Evolutionary conservation across 1,284 basidiomycete genomes (phyloP).

Genomic region (Gomphus bonarii): DNA sequence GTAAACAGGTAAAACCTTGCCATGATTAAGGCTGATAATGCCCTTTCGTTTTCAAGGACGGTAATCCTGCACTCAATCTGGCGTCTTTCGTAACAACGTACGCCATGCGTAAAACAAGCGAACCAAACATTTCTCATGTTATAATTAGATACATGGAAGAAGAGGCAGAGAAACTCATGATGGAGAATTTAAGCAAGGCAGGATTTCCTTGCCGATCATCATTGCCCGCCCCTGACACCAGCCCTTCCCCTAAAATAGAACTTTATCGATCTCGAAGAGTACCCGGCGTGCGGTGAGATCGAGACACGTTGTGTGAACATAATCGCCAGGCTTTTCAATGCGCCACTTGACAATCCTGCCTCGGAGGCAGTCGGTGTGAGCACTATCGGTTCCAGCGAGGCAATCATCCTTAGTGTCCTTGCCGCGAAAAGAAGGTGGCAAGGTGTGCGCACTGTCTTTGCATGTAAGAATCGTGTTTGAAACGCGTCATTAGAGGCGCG

Average conservation of each 20-base stretch:
- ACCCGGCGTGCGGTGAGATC: slow-evolving; percentile 18
- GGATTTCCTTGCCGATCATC: not conserved
- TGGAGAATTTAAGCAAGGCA: slow-evolving; percentile 11
- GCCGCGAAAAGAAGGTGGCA: slow-evolving; percentile 13
- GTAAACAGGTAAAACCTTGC: not conserved
- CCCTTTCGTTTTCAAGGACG: slow-evolving; percentile 7
- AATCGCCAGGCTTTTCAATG: slow-evolving; percentile 23
- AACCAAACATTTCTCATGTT: not conserved
- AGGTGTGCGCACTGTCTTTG: slow-evolving; percentile 2
- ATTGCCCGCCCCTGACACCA: not conserved
- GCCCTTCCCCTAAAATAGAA: slow-evolving; percentile 15
- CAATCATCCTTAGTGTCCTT: slow-evolving; percentile 11
- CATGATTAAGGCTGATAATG: not conserved
- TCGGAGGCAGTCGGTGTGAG: slow-evolving; percentile 21
- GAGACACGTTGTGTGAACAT: slow-evolving; percentile 12
- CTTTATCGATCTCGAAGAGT: slow-evolving; percentile 23
- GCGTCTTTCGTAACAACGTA: slow-evolving; percentile 11
- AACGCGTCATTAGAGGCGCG: slow-evolving; percentile 13
- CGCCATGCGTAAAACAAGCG: not conserved
- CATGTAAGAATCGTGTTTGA: not conserved
- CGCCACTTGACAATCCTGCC: slow-evolving; percentile 20
- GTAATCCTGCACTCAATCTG: slow-evolving; percentile 17
- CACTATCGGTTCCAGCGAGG: slow-evolving; percentile 22
- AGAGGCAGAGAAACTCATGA: slow-evolving; percentile 22
- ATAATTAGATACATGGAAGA: slow-evolving; percentile 18